Percentiles rank a stretch among this genome's conserved stretches.
phyloP scores from a whole-genome alignment of 2,329 filamentous ascomycete species.

The Raffaelea arxii region DNA sequence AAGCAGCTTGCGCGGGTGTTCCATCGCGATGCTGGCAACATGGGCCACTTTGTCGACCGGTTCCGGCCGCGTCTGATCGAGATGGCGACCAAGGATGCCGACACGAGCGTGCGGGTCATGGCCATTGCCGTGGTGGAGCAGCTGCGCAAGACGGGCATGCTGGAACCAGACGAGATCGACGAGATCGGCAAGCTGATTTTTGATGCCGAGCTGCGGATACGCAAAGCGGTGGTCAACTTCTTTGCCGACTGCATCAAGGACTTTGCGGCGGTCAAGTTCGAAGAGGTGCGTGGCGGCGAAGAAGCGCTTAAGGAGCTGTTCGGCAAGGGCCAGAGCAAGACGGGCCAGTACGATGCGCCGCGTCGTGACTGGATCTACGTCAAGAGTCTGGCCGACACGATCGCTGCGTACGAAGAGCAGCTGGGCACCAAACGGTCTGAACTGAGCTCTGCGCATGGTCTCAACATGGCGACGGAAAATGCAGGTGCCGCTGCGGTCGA shows the following conservation, averaged over 20 bases:
- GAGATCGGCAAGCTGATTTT: constrained; percentile 80
- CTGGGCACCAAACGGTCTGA: constrained; percentile 34
- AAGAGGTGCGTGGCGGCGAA: constrained; percentile 76
- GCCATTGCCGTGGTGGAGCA: constrained; percentile 75
- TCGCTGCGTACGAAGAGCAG: constrained; percentile 71
- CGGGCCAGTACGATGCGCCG: constrained; percentile 67
- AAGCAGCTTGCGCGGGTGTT: constrained; percentile 75
- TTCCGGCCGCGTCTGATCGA: constrained; percentile 83
- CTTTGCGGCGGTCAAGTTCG: constrained; percentile 65
- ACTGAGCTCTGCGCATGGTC: constrained; percentile 16
- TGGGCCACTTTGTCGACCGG: constrained; percentile 87
- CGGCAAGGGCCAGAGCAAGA: constrained; percentile 47
- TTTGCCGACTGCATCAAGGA: constrained; percentile 84
- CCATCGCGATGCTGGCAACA: constrained; percentile 67
- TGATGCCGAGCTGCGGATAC: constrained; percentile 72
- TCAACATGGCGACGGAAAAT: constrained; percentile 27
- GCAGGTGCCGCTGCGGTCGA: constrained; percentile 54
- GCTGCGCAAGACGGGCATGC: constrained; percentile 71
- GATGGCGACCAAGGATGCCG: constrained; percentile 80
- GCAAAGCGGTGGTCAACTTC: constrained; percentile 82
- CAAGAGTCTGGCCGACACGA: constrained; percentile 78
- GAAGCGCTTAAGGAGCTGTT: constrained; percentile 69
- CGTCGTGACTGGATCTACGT: constrained; percentile 80
- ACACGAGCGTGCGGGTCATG: constrained; percentile 67
- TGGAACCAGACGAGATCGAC: constrained; percentile 89